phyloP scores from a whole-genome alignment of 2,329 filamentous ascomycete species.

The Fusarium irregulare region DNA sequence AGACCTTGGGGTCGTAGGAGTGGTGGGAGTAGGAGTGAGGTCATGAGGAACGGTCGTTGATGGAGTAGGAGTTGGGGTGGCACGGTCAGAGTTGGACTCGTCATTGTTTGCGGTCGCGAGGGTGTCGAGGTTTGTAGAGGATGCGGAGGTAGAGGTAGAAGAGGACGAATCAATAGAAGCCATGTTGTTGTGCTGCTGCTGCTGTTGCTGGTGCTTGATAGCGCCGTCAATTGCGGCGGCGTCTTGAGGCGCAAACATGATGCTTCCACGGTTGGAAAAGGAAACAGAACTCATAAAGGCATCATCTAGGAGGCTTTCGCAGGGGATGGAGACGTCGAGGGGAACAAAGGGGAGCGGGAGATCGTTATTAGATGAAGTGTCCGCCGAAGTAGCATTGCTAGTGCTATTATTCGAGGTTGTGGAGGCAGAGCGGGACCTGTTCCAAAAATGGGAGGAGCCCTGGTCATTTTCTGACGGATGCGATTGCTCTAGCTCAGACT shows the following conservation, averaged over 20 bases:
- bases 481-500: constrained; percentile 29
- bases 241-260: constrained; percentile 67
- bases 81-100: constrained; percentile 38
- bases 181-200: constrained; percentile 5
- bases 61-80: constrained; percentile 35
- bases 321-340: constrained; percentile 67
- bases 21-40: constrained; percentile 31
- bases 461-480: constrained; percentile 32
- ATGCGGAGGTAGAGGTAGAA: constrained; percentile 12
- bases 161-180: constrained; percentile 18
- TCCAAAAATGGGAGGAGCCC: constrained; percentile 45
- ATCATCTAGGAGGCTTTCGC: constrained; percentile 67
- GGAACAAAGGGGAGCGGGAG: constrained; percentile 58
- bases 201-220: constrained; percentile 19
- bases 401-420: constrained; percentile 44
- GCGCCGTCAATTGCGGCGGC: constrained; percentile 39
- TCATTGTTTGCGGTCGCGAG: constrained; percentile 26
- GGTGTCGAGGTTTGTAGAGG: constrained; percentile 7
- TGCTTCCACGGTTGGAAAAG: constrained; percentile 72
- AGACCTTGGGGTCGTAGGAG: constrained; percentile 41
- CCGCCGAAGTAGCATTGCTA: constrained; percentile 41
- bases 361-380: constrained; percentile 45
- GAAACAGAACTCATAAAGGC: constrained; percentile 66
- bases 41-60: constrained; percentile 23
- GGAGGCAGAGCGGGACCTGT: constrained; percentile 43